Evolutionary conservation across 2,329 filamentous ascomycete species (phyloP), one percentile per base, ranked within the genome.

Genomic region (Colletotrichum orchidophilum): DNA sequence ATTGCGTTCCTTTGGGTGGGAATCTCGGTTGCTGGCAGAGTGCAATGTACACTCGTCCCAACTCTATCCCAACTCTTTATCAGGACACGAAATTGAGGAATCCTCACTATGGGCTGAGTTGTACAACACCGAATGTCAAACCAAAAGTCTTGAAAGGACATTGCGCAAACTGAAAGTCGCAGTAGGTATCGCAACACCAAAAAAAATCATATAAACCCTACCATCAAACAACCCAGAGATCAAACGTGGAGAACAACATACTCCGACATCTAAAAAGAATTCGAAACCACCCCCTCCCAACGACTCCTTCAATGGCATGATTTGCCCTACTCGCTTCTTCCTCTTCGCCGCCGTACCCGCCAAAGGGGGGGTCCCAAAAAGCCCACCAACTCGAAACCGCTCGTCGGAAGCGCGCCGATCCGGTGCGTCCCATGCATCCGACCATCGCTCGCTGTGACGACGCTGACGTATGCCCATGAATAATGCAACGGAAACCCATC

Each of bases 361-460:
- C 39, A 46, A 21, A 46, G 18, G 21, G 39, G 24, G 18, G 26
- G 5, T 13, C 57, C 33, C 8, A 62, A 21, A 53, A 33, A 63
- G 26, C n/a, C 63, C 55, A 70, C 63, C 31, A 33, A 59, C 54
- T 18, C 62, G 55, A 70, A 66, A 67, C 63, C 64, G 11, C 31
- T 39, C 33, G 29, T 42, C 69, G 69, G 64, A 71, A 68, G 46
- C 27, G 64, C 58, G 64, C 64, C 64, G 64, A 63, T 55, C 59
- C 64, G 64, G 59, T 42, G 57, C 39, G 57, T 53, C 21, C 55
- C 67, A 63, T 66, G 58, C 59, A 68, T 63, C 31, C 27, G 63
- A 42, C 58, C 64, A 63, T 58, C 21, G 58, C 58, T 63, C 24
- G 69, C 53, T 49, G 52, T 33, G 27, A 68, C 68, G 52, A 71